Evolutionary conservation across 2,329 filamentous ascomycete species (phyloP), one percentile per base, ranked within the genome.

Genomic region (Exophiala lecanii-corni): DNA sequence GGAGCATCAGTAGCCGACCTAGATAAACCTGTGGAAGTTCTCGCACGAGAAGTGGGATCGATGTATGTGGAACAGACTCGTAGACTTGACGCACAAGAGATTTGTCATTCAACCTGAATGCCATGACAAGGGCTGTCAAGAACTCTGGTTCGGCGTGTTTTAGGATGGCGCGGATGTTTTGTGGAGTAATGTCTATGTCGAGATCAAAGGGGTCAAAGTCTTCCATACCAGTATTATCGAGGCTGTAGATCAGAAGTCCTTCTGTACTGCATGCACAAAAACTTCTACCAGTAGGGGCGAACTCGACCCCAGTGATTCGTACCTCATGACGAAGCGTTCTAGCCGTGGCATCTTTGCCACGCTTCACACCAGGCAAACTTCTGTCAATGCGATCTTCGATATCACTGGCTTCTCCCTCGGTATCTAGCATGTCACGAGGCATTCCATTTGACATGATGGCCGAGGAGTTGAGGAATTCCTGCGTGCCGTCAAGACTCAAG

Each of bases 241-340:
- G 73, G 51, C 86, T 92, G 72, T 97, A 98, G 50, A 98, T 84
- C 32, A 98, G 74, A 9, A 98, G 73, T 12, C 92, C 92, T 68
- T 98, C 92, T 0, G 92, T 97, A 7, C 87, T 92, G 2, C 91
- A 89, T 1, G 91, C 92, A 61, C 92, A 97, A 68, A 98, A 98
- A 0, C 89, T 79, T 10, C 86, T 81, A 7, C 91, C 91, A 0
- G 88, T 85, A 0, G 92, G 91, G 0, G 89, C 85, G 64, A 98
- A 98, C 16, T 83, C 82, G 9, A 97, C 81, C 10, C 84, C 81
- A 1, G 82, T 82, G 3, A 98, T 89, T 13, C 88, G 80, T 5
- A 98, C 84, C 62, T 92, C 89, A 0, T 91, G 84, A 41, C 81
- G 73, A 43, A 79, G 81, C 56, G 79, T 88, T 50, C 92, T 78